Base-by-base conservation (phyloP, 371 early-diverging fungal species). In the Zychaea mexicana region DNA sequence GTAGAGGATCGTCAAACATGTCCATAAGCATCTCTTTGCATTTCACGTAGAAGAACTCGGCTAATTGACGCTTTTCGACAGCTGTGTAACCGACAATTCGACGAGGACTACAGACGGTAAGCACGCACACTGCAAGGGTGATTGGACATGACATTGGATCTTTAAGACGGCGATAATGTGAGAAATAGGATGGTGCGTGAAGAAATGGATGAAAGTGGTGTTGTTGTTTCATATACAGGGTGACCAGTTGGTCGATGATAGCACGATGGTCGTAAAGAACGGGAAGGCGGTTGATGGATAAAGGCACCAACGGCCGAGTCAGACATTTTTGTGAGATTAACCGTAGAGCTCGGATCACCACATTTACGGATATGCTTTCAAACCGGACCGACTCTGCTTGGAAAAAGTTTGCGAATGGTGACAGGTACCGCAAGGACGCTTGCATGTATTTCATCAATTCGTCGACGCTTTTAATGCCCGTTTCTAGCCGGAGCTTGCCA, bases 1-100 rank as follows among this genome's bases (percentile, higher is more conserved):
- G 62, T 0, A 52, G 15, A 1, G 70, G 70, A 36, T 70, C 70
- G 32, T 70, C 70, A 60, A 70, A 70, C 33, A 57, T 60, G 6
- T 70, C 70, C 12, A 36, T 9, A 1, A 70, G 21, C 15, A 54
- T 32, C 28, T 60, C 55, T 47, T 33, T 60, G 22, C 58, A 56
- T 17, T 31, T 33, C 9, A 52, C 17, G 31, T 66, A 70, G 38
- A 70, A 66, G 28, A 62, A 62, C 15, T 70, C 70, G 10, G 62
- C 61, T 27, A 70, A 24, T 9, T 45, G 31, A 28, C 70, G 66
- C 6, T 52, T 62, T 38, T 66, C 63, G 12, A 38, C 13, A 17
- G 39, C 21, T 5, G 54, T 45, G 22, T 62, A 62, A 4, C 49
- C 31, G 6, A 62, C 4, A 36, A 57, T 58, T 8, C 27, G 13